Evolutionary conservation across 345 rosid genomes (phyloP).

Genomic region (Rhodamnia rubescens): DNA sequence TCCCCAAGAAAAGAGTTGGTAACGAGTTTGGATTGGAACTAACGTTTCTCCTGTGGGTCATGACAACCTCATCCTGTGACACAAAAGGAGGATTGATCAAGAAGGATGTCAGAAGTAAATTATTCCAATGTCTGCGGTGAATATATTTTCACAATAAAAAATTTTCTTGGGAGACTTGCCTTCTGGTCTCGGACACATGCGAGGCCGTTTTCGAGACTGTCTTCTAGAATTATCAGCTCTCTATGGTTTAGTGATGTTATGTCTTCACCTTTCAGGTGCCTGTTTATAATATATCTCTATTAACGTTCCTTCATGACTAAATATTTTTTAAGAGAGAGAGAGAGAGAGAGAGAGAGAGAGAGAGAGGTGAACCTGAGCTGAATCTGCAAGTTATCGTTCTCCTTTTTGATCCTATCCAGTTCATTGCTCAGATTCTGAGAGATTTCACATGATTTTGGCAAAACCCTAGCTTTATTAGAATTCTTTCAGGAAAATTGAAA

Average conservation of each 20-base stretch:
- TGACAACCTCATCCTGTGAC: background rate
- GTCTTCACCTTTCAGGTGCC: conserved; percentile 1
- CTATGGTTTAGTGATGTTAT: background rate
- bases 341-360: background rate
- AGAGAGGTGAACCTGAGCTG: conserved; percentile 45
- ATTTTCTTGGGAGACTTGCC: background rate
- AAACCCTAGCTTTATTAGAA: background rate
- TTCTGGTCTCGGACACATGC: background rate
- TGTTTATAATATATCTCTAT: background rate
- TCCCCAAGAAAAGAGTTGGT: background rate
- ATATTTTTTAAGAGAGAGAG: background rate
- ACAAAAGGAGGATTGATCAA: background rate
- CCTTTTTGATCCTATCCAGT: conserved; percentile 75
- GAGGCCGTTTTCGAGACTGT: background rate
- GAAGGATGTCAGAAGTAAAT: background rate
- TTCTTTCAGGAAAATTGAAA: background rate
- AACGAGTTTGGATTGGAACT: background rate
- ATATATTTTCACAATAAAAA: background rate
- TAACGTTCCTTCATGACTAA: background rate
- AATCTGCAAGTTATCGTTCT: conserved; percentile 76
- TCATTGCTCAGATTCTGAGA: conserved; percentile 63
- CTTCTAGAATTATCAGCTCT: background rate
- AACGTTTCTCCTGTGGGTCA: background rate
- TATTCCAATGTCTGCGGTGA: background rate
- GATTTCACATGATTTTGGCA: background rate